These are phyloP conservation scores for Fusarium udum DNA, from an alignment of 2,329 filamentous ascomycete genomes.

Conservation along the genomic window DNA sequence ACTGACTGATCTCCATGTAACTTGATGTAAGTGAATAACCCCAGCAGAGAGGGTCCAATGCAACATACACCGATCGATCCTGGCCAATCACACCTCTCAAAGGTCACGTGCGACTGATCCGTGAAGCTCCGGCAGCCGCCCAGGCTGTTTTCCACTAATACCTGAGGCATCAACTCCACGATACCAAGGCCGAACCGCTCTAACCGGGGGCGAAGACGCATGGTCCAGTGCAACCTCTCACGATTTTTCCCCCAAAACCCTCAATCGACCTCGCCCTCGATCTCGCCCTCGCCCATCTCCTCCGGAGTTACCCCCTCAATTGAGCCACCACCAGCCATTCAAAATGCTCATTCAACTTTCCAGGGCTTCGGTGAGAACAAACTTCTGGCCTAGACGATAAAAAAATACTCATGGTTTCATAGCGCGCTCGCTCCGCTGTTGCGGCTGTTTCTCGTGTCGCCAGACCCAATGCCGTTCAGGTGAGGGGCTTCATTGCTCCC, in stretches of 20 bases:
- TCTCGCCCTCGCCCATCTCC: constrained; percentile 23
- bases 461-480: constrained; percentile 54
- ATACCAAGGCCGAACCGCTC: constrained; percentile 38
- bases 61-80: not conserved
- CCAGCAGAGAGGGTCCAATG: not conserved
- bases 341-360: constrained; percentile 67
- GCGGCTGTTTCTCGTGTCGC: constrained; percentile 59
- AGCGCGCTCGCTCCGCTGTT: constrained; percentile 62
- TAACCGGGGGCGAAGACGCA: constrained; percentile 38
- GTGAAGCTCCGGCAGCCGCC: constrained; percentile 23
- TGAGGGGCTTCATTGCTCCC: constrained; percentile 67
- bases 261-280: constrained; percentile 32
- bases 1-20: constrained; percentile 1
- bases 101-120: constrained; percentile 19
- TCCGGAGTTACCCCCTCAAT: constrained; percentile 51
- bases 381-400: not conserved
- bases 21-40: constrained; percentile 18
- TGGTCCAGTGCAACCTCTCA: constrained; percentile 47
- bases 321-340: constrained; percentile 58
- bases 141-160: not conserved
- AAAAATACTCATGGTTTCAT: constrained; percentile 44
- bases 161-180: constrained; percentile 30
- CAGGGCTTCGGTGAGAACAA: constrained; percentile 63
- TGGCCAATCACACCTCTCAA: not conserved
- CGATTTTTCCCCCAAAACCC: constrained; percentile 54